Base-by-base conservation (phyloP, 1,284 basidiomycete genomes). In the Puccinia coronata region DNA sequence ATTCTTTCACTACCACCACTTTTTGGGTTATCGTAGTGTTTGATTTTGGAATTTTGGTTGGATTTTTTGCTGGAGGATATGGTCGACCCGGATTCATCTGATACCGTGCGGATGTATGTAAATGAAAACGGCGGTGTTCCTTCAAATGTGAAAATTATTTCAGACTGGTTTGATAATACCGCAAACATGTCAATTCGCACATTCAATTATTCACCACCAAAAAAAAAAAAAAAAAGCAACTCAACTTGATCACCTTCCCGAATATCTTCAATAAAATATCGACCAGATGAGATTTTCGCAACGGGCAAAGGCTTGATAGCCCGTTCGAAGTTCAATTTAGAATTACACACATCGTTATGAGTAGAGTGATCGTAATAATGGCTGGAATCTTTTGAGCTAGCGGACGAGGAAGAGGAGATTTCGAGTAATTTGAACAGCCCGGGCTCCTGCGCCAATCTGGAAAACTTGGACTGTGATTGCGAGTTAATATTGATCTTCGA, bases 71-170 rank as follows among this genome's bases (percentile, higher is more conserved):
- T 31, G 11, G 43, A 71, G 34, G 70, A 31, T 53, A 18, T 23
- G 2, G 34, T 55, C 55, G 70, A 34, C 4, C 49, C n/a, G 34
- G 49, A 34, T 36, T 87, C 87, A 41, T 85, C 84, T 31, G 87
- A 84, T 63, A 86, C 84, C 9, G 85, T 85, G 34, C 87, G 83
- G 72, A 86, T 86, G 82, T 87, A 88, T 11, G 87, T 88, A 80
- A 99, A 98, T 0, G 95, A 92, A 87, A 97, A 99, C 0, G 96
- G 96, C 51, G 96, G 92, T 84, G 93, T 92, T 78, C 96, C 96
- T 65, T 91, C 89, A 82, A 99, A 90, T 14, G 90, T 91, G 87
- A 99, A 97, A 65, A 93, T 88, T 82, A 97, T 96, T 86, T 96
- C 94, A 12, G 95, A 95, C 88, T 96, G 92, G n/a, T 14, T 12